Evolutionary conservation across 2,329 filamentous ascomycete genomes (phyloP).

Genomic region (Phialophora expanda): DNA sequence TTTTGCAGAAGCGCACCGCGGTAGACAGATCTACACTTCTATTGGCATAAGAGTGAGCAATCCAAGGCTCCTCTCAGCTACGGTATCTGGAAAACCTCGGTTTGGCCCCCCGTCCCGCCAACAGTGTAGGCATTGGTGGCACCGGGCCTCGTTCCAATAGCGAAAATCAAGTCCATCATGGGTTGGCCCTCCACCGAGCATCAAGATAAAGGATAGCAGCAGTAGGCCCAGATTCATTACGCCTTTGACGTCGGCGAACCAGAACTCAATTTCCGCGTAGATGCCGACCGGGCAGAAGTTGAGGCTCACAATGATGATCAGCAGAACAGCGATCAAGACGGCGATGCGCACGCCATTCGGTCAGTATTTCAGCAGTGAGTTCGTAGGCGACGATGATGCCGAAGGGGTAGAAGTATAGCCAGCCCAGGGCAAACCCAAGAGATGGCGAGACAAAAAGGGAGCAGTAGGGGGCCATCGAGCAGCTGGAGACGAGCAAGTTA

Average conservation of each 20-base stretch:
- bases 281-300: conserved; percentile 73
- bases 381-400: conserved; percentile 79
- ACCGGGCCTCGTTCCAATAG: conserved; percentile 68
- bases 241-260: conserved; percentile 68
- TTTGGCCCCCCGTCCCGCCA: neutral
- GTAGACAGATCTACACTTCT: neutral
- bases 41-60: no score
- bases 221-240: conserved; percentile 69
- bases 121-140: no score
- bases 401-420: conserved; percentile 74
- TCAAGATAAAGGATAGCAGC: conserved; percentile 66
- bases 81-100: neutral
- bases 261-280: conserved; percentile 70
- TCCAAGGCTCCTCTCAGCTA: neutral
- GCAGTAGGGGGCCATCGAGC: conserved; percentile 53
- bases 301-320: conserved; percentile 53
- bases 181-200: conserved; percentile 68
- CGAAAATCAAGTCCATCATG: conserved; percentile 67
- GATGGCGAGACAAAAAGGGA: conserved; percentile 52
- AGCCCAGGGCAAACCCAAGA: conserved; percentile 54
- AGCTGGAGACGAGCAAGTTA: conserved; percentile 56
- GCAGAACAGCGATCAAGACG: conserved; percentile 36
- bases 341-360: conserved; percentile 19
- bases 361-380: conserved; percentile 80
- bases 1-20: neutral